A percentile compares a stretch with the other conserved stretches of the same genome.
Evolutionary conservation across 2,329 filamentous ascomycete species (phyloP).

Genomic region (Xylogone sp.): DNA sequence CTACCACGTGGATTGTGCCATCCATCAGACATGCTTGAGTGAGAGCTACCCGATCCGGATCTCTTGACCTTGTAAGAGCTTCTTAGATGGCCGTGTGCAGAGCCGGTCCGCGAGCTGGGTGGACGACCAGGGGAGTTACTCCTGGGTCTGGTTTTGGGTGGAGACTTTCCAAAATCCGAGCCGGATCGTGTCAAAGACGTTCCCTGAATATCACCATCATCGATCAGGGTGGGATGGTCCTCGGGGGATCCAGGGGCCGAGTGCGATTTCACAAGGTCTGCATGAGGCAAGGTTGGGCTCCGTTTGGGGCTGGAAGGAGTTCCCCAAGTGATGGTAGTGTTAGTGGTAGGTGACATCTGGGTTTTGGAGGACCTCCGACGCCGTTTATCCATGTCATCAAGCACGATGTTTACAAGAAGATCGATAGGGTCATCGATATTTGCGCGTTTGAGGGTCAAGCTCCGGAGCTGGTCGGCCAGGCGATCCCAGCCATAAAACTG

Average conservation of each 20-base stretch:
- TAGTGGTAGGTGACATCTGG: constrained; percentile 72
- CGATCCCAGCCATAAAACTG: constrained; percentile 98
- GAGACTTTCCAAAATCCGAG: constrained; percentile 25
- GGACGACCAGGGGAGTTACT: constrained; percentile 83
- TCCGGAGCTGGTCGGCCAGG: constrained; percentile 85
- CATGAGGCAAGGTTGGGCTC: constrained; percentile 60
- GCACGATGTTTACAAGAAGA: constrained; percentile 84
- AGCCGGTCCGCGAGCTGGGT: constrained; percentile 66
- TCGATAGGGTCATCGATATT: constrained; percentile 87
- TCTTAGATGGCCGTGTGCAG: constrained; percentile 54
- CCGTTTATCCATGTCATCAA: constrained; percentile 94
- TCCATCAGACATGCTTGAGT: constrained; percentile 69
- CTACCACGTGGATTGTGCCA: constrained; percentile 65
- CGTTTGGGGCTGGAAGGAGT: constrained; percentile 52
- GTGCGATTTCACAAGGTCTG: constrained; percentile 63
- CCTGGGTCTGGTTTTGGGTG: constrained; percentile 47
- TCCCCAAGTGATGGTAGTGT: constrained; percentile 50
- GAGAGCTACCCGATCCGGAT: constrained; percentile 89
- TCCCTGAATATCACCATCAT: constrained; percentile 16
- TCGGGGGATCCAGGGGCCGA: constrained; percentile 65
- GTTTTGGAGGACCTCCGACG: constrained; percentile 83
- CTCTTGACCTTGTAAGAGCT: constrained; percentile 72
- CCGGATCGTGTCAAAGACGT: constrained; percentile 22
- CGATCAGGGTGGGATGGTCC: constrained; percentile 28
- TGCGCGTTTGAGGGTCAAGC: constrained; percentile 82